Evolutionary conservation across 306 rosid genomes (phyloP).

Genomic region (Inga leiocalycina): DNA sequence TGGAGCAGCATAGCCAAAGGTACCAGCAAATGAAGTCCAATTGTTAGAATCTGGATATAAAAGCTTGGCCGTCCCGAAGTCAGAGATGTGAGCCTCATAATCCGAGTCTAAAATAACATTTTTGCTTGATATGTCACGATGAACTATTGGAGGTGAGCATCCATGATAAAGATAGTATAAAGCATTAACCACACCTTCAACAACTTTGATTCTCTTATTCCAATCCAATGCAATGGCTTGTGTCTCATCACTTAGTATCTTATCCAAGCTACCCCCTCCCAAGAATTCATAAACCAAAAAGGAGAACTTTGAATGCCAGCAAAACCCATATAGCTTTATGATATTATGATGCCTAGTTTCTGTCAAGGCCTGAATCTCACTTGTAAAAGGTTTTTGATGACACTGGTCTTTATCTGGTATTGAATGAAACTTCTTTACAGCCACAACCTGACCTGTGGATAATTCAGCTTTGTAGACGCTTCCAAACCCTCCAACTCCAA

Average conservation of each 20-base stretch:
- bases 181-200: background rate
- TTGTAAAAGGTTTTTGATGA: background rate
- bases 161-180: background rate
- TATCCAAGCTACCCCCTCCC: slow-evolving; percentile 16
- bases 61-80: slow-evolving; percentile 16
- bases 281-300: background rate
- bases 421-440: background rate
- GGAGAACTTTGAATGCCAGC: background rate
- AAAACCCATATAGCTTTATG: background rate
- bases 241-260: background rate
- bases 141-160: background rate
- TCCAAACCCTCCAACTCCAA: background rate
- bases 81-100: background rate
- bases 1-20: slow-evolving; percentile 24
- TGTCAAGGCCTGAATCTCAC: background rate
- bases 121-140: background rate
- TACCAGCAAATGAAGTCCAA: slow-evolving; percentile 17
- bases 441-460: background rate
- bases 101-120: background rate
- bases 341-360: background rate
- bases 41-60: background rate
- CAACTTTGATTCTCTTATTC: background rate
- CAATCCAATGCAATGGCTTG: background rate
- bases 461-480: background rate
- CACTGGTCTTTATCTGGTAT: background rate